Evolutionary conservation across 768 basidiomycete species (phyloP), one percentile per base, ranked within the genome.

Genomic region (Pulveroboletus frians): DNA sequence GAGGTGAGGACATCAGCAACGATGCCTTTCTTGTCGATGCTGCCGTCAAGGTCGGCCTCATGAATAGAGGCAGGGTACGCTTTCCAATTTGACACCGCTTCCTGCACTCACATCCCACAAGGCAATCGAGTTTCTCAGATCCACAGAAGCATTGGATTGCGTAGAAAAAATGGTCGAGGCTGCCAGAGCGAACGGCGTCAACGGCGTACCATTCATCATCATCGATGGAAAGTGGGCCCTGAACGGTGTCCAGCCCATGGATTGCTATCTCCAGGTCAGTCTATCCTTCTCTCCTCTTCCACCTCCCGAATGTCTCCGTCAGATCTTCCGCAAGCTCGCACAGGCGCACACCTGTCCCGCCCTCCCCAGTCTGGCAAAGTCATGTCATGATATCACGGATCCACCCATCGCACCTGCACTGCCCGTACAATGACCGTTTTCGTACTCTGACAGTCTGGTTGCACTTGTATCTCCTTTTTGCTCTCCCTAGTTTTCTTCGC

Each of bases 141-240:
- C 71, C 1, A 69, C 71, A 38, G 74, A 73, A 53, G 53, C 71
- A 15, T 57, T 65, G 23, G 59, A 68, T 29, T 74, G 73, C 35
- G 72, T 79, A 7, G 58, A 71, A 40, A 65, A 65, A 21, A 73
- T 71, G 53, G 65, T 76, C 46, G 56, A 61, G 8, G 66, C 69
- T 11, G 75, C 76, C 3, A 69, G 71, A 50, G 57, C 64, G 21
- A 64, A 69, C n/a, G 73, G 76, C 5, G 75, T 79, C 51, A 71
- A 67, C 1, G 78, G 79, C 31, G 77, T 79, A 1, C 79, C 79
- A 0, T 79, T 76, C 61, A 70, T 75, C 47, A 73, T 79, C 50
- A 68, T 76, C 29, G 69, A 76, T 34, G 65, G 69, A 10, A 72
- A 69, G 43, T 76, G 71, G 68, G 76, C 73, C 14, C 38, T 76